Percentiles rank a stretch among this genome's conserved stretches.
Conservation (phyloP, 2,329 filamentous ascomycete genomes). For the Xylaria sp. region DNA sequence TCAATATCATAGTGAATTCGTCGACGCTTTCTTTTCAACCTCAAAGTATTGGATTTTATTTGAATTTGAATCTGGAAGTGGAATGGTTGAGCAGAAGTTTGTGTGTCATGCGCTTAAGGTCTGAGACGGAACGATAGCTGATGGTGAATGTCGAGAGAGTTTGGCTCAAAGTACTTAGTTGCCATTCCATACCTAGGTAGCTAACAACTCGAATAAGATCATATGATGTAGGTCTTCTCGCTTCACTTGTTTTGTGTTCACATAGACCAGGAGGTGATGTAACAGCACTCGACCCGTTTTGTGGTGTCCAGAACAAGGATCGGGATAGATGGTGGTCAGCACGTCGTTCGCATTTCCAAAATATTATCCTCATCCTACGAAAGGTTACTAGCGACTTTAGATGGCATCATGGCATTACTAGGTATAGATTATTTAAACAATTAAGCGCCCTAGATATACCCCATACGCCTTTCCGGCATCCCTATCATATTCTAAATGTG, state of each 20-base stretch:
- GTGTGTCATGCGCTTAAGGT: neutral
- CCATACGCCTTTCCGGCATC: conserved; percentile 1
- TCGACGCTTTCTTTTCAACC: neutral
- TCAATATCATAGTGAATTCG: conserved; percentile 18
- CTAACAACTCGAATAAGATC: conserved; percentile 7
- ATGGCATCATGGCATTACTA: neutral
- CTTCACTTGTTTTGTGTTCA: neutral
- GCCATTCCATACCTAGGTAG: neutral
- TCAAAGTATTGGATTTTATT: neutral
- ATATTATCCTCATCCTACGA: too few species aligned
- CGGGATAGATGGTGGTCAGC: neutral
- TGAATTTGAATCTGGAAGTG: neutral
- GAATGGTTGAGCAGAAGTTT: neutral
- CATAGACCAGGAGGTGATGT: too few species aligned
- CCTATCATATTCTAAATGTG: neutral
- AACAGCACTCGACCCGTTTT: neutral
- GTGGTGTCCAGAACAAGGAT: neutral
- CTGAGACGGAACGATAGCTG: neutral
- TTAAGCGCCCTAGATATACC: neutral
- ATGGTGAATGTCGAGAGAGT: neutral
- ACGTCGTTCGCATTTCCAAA: neutral
- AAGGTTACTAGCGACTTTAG: neutral
- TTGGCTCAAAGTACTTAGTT: neutral
- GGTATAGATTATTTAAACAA: neutral
- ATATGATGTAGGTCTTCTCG: neutral